These are phyloP conservation scores for Gastrolobium villosum DNA, from an alignment of 306 rosid species.

Conservation along the genomic window DNA sequence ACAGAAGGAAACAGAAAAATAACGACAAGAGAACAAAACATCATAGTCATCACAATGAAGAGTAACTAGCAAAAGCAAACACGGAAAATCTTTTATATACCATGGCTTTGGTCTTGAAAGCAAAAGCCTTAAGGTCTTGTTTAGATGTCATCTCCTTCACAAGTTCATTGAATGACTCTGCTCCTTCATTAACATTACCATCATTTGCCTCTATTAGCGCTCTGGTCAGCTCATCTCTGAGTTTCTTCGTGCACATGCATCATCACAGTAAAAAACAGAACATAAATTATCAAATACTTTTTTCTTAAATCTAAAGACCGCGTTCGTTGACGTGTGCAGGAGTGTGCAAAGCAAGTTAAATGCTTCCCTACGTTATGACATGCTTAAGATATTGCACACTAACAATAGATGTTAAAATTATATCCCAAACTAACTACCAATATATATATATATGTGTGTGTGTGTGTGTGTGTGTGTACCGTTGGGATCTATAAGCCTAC, in stretches of 20 bases:
- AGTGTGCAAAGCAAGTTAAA: constrained; percentile 5
- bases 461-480: too few relatives aligned
- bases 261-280: constrained; percentile 39
- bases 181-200: constrained; percentile 60
- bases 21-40: constrained; percentile 6
- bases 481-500: too few relatives aligned
- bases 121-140: constrained; percentile 82
- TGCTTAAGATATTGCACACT: background rate
- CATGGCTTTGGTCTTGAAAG: constrained; percentile 89
- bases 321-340: constrained; percentile 8
- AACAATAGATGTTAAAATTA: background rate
- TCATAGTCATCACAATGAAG: background rate
- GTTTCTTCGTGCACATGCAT: constrained; percentile 65
- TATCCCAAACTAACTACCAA: background rate
- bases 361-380: constrained; percentile 27
- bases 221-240: constrained; percentile 81
- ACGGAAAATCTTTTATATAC: constrained; percentile 49
- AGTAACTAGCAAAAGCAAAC: constrained; percentile 18
- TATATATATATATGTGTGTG: too few relatives aligned
- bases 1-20: constrained; percentile 21
- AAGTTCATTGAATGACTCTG: constrained; percentile 82
- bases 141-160: constrained; percentile 72
- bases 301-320: background rate
- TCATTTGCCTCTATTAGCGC: constrained; percentile 75
- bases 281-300: background rate